These are phyloP conservation scores for Dendrobium huoshanense DNA, from an alignment of 106 monocot species.

Conservation along the genomic window DNA sequence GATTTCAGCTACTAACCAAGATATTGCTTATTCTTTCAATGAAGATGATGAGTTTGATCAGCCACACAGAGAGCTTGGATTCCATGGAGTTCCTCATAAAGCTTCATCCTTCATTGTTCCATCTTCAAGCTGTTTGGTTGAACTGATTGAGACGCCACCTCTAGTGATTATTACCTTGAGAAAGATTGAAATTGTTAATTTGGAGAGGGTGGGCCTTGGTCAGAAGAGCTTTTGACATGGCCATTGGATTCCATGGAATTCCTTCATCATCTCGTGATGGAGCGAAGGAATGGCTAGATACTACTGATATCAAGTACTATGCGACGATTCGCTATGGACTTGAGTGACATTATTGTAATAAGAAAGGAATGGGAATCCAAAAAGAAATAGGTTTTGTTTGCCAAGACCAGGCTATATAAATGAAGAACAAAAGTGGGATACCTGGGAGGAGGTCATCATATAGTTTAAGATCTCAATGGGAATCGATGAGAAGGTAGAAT, in stretches of 20 bases:
- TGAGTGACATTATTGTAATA: too few relatives aligned
- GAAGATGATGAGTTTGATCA: slow-evolving; percentile 59
- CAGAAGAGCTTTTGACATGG: slow-evolving; percentile 99
- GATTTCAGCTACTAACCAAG: neutral
- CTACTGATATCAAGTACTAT: slow-evolving; percentile 93
- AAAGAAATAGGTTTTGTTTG: too few relatives aligned
- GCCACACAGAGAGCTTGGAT: slow-evolving; percentile 88
- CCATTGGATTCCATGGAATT: slow-evolving; percentile 70
- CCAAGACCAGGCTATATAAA: too few relatives aligned
- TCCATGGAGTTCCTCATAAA: slow-evolving; percentile 92
- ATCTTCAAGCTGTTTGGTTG: slow-evolving; percentile 85
- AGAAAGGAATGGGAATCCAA: too few relatives aligned
- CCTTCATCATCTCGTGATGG: slow-evolving; percentile 55
- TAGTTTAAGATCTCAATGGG: too few relatives aligned
- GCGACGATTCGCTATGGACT: slow-evolving; percentile 22
- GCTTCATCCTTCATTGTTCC: slow-evolving; percentile 90
- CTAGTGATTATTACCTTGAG: slow-evolving; percentile 63
- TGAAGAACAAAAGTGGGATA: too few relatives aligned
- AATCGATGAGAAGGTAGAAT: too few relatives aligned
- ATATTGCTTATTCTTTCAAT: slow-evolving; percentile 6
- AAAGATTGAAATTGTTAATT: slow-evolving; percentile 94
- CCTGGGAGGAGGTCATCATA: too few relatives aligned
- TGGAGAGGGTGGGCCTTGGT: slow-evolving; percentile 91
- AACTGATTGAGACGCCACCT: slow-evolving; percentile 86
- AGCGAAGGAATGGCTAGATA: slow-evolving; percentile 96